phyloP scores from a whole-genome alignment of 495 filamentous ascomycete genomes.

The Antarctomyces pellizariae region DNA sequence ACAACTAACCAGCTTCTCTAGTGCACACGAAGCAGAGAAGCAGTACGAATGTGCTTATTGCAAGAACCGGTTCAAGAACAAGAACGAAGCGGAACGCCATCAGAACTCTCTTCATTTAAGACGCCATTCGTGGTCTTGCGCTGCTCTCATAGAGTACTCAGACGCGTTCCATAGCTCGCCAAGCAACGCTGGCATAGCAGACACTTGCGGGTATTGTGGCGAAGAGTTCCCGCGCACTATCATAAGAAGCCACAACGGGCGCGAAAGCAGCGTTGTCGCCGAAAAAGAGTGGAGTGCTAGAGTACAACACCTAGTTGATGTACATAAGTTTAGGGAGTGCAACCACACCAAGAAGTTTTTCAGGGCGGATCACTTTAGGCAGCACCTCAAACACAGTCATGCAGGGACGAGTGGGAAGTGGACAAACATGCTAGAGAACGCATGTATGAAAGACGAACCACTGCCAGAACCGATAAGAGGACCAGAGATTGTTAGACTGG shows the following conservation, averaged over 20 bases:
- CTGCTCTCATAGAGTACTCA: conserved; percentile 51
- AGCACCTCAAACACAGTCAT: conserved; percentile 96
- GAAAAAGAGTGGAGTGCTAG: conserved; percentile 62
- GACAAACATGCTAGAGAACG: conserved; percentile 94
- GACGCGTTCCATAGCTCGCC: conserved; percentile 71
- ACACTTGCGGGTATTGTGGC: conserved; percentile 90
- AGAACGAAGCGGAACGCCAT: conserved; percentile 94
- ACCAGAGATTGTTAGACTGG: conserved; percentile 9
- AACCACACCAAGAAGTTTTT: conserved; percentile 98
- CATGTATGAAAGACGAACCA: conserved; percentile 87
- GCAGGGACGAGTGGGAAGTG: conserved; percentile 92
- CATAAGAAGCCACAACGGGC: no score
- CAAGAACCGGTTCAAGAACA: conserved; percentile 95
- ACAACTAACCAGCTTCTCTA: conserved; percentile 9
- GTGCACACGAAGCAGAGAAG: conserved; percentile 70
- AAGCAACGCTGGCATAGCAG: conserved; percentile 29
- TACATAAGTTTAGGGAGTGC: conserved; percentile 95
- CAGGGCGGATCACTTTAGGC: conserved; percentile 90
- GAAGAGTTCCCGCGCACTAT: conserved; percentile 65
- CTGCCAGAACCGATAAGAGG: conserved; percentile 9
- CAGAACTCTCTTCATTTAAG: conserved; percentile 91
- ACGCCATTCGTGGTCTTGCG: conserved; percentile 95
- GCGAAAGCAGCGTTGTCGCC: conserved; percentile 19
- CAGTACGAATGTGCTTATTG: conserved; percentile 88
- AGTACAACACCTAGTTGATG: conserved; percentile 62